Base-by-base conservation (phyloP, 106 monocot genomes). In the Cymbidium sinense region DNA sequence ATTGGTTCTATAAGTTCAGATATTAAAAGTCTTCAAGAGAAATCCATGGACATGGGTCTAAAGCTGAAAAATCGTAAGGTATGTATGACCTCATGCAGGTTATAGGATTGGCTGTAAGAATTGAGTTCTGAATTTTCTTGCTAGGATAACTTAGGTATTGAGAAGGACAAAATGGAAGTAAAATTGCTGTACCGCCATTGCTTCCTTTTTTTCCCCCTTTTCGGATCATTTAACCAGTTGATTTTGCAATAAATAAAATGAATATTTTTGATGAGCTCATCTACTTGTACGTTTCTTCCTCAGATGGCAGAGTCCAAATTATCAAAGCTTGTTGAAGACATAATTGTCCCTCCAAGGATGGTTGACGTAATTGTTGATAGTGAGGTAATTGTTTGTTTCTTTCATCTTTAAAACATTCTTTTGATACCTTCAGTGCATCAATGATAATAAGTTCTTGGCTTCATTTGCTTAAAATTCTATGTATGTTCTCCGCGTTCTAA, bases 1-100 rank as follows among this genome's bases (percentile, higher is more conserved):
- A 98, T 98, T 81, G 94, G 98, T 75, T 98, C 98, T 34, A 98
- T 98, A 84, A 98, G 98, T 81, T 98, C 92, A n/a, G 94, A 98
- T 75, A 98, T 98, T 76, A 98, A 92, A 85, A 88, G 81, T 73
- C 94, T 98, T 84, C 98, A 98, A 67, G 98, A 94, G 77, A 98
- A 92, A 83, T 98, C 98, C 41, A 88, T 98, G 91, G 98, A 94
- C 84, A 98, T 98, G 98, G 98, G 94, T 54, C 78, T 98, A 70
- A 98, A 98, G 88, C 81, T 98, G 74, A 98, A 94, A 89, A 94
- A 94, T 81, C 88, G 98, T 18, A 98, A 94, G 98, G 98, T 90
- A 79, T 80, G 81, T 21, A 7, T 70, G 2, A 12, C 7, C 27
- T 44, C 44, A 28, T 43, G 44, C 10, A 74, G 23, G 25, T 74